Evolutionary conservation across 169 alveolate genomes (phyloP).

Genomic region (Prorocentrum cordatum): DNA sequence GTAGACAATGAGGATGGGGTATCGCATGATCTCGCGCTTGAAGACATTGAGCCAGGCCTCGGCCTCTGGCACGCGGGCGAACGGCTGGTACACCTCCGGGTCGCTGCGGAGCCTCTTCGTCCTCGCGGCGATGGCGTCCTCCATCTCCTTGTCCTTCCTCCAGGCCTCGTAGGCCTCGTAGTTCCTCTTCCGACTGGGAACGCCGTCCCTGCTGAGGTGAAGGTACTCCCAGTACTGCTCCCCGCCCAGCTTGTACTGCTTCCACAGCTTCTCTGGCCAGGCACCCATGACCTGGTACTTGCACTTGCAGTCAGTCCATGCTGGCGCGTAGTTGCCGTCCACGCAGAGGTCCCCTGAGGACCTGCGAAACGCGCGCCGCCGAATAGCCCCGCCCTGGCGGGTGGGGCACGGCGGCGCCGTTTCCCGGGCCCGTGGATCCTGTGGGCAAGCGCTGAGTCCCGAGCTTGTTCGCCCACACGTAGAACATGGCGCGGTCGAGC

Average conservation of each 20-base stretch:
- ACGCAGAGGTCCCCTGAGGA: too few species aligned
- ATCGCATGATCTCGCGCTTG: background rate
- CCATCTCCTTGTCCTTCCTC: too few species aligned
- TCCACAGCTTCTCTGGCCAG: constrained; percentile 7
- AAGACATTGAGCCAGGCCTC: background rate
- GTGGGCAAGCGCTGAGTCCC: background rate
- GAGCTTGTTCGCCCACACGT: constrained; percentile 3
- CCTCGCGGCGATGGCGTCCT: background rate
- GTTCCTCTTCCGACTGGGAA: background rate
- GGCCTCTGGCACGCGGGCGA: background rate
- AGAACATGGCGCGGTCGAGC: background rate
- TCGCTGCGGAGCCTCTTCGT: background rate
- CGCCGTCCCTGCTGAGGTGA: background rate
- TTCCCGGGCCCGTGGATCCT: too few species aligned
- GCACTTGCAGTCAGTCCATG: background rate
- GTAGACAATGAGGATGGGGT: background rate
- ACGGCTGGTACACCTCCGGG: too few species aligned
- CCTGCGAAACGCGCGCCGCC: too few species aligned
- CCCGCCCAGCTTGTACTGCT: background rate
- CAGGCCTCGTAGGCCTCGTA: too few species aligned
- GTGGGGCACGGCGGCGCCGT: too few species aligned
- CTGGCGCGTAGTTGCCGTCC: constrained; percentile 3
- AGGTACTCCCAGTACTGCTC: background rate
- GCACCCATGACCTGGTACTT: background rate
- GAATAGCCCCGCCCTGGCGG: too few species aligned